phyloP scores from a whole-genome alignment of 805 yeast genomes.

The Kodamaea nitidulidarum region DNA sequence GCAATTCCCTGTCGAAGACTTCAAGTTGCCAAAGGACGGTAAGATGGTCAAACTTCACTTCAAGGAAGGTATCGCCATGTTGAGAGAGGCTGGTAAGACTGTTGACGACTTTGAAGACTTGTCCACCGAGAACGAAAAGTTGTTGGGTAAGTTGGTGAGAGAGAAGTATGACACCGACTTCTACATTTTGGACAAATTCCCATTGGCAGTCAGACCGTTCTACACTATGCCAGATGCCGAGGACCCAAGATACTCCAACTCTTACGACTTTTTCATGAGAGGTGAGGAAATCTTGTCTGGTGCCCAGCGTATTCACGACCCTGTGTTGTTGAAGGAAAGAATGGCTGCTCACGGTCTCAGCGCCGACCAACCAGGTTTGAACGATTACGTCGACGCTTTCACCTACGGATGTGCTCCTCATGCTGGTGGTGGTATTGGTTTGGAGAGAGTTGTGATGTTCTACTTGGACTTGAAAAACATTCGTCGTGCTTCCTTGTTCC shows the following conservation, averaged over 20 bases:
- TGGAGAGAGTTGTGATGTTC: slow-evolving; percentile 98
- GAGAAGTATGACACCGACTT: slow-evolving; percentile 96
- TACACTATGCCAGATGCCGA: slow-evolving; percentile 98
- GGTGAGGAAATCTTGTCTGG: slow-evolving; percentile 99
- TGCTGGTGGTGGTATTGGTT: slow-evolving; percentile 99
- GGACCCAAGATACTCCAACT: slow-evolving; percentile 90
- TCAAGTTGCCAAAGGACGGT: slow-evolving; percentile 88
- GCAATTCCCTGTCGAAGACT: slow-evolving; percentile 97
- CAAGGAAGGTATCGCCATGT: slow-evolving; percentile 85
- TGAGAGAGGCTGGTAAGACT: slow-evolving; percentile 81
- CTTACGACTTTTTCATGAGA: slow-evolving; percentile 99
- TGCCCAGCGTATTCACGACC: slow-evolving; percentile 98
- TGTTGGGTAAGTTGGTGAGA: slow-evolving; percentile 84
- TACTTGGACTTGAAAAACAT: slow-evolving; percentile 94
- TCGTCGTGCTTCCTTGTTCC: slow-evolving; percentile 98
- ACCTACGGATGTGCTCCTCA: slow-evolving; percentile 96
- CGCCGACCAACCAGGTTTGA: slow-evolving; percentile 74
- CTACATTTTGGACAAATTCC: slow-evolving; percentile 97
- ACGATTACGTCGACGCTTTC: slow-evolving; percentile 91
- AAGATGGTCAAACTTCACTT: slow-evolving; percentile 87
- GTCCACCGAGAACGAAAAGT: slow-evolving; percentile 90
- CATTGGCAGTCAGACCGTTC: slow-evolving; percentile 93
- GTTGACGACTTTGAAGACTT: slow-evolving; percentile 88
- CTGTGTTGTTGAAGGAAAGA: slow-evolving; percentile 75
- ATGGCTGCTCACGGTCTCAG: slow-evolving; percentile 80